Conservation (phyloP, 73 alveolate species). For the Tetrahymena borealis region DNA sequence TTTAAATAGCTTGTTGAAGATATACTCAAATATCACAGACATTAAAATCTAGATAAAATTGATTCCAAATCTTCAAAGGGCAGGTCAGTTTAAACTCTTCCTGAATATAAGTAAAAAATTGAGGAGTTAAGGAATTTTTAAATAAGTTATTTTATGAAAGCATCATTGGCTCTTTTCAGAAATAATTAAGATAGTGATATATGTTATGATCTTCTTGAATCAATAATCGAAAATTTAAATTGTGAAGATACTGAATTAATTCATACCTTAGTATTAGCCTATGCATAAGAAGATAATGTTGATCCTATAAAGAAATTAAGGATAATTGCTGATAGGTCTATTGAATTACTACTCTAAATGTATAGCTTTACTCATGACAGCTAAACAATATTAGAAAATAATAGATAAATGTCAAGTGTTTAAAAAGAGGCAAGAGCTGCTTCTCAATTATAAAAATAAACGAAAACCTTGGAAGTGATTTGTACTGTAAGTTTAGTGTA, state of each 20-base stretch:
- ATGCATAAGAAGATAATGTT: background rate
- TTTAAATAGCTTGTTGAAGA: background rate
- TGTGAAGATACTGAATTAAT: background rate
- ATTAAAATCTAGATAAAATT: background rate
- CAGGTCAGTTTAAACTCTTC: background rate
- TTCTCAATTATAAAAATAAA: background rate
- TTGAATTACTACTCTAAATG: background rate
- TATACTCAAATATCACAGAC: background rate
- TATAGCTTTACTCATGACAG: background rate
- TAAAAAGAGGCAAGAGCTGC: background rate
- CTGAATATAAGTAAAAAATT: background rate
- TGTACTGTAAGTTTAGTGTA: background rate
- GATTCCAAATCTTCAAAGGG: background rate
- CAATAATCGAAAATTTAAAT: background rate
- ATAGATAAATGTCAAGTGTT: background rate
- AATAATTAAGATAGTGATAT: background rate
- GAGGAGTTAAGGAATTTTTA: background rate
- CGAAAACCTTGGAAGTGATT: background rate
- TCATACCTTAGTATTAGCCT: background rate
- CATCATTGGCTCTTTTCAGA: background rate
- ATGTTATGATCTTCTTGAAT: background rate
- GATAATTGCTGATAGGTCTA: background rate
- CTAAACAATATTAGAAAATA: background rate
- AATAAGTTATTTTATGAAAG: background rate
- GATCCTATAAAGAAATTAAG: background rate